Evolutionary conservation across 257 asterid species (phyloP), one percentile per base, ranked within the genome.

Genomic region (Solanum piurae): DNA sequence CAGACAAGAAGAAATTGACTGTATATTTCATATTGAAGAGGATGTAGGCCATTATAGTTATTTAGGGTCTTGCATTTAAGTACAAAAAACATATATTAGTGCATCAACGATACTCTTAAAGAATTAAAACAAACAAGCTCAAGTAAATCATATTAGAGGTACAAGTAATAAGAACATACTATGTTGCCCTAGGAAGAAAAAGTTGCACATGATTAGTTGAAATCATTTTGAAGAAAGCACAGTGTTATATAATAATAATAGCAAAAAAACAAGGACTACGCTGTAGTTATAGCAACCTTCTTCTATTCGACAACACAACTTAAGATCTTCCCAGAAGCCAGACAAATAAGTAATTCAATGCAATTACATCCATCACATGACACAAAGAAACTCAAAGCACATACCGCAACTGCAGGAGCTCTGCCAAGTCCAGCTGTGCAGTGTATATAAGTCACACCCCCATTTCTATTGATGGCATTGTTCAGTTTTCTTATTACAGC

Each of bases 381-480:
- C 25, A 58, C 27, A 80, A 88, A 23, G 83, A 55, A 58, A n/a
- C 84, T 80, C 83, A 66, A 97, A 66, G 33, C 86, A 75, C 88
- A 60, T 93, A 97, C 99, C 80, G 95, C 99, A 87, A 95, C 94
- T 79, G 98, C 96, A 9, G 99, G 99, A 84, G 99, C 99, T 92
- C 99, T 91, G 85, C 99, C 99, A 83, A 97, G 96, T 75, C 99
- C 99, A 86, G 99, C 99, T 8, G 99, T 97, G 89, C 99, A 97
- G 88, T 97, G 99, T 92, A 97, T 91, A 75, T 97, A 97, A 73
- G 98, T 88, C 89, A 97, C 95, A 20, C 99, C 99, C 76, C 99
- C 98, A 68, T 95, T 95, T 83, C 69, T 89, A 60, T 89, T 92
- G 73, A 95, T 69, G 88, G 96, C 98, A 90, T 93, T 92, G 88